Base-by-base conservation (phyloP, 2,329 filamentous ascomycete genomes). In the Biscogniauxia mediterranea region DNA sequence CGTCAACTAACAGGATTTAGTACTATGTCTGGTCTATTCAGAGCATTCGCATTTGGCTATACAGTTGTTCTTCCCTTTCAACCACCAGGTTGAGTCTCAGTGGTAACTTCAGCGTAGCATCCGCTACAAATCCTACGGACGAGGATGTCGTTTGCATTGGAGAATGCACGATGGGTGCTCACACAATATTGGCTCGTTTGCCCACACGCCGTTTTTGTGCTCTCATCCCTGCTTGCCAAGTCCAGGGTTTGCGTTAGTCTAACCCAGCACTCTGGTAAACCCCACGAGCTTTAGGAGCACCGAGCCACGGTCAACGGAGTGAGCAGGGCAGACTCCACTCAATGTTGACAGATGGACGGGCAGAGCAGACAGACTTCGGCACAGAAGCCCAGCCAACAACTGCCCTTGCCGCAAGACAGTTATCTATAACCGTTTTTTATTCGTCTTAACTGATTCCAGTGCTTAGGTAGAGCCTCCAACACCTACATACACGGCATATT, bases 231-330 rank as follows among this genome's bases (percentile, higher is more conserved):
- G 28, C n/a, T 49, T 57, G 62, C 52, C 52, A 54, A 54, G 52
- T 11, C 4, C 52, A 19, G 52, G 52, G 52, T 32, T 54, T 60
- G 60, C 62, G 57, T 51, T 60, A 58, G 56, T 57, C 53, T 21
- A 26, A 62, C 60, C 62, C 62, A 60, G 60, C 56, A 59, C 55
- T 51, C 51, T 61, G 52, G 52, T 25, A 7, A 13, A 28, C 4
- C 23, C 52, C 52, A 13, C 28, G 23, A 54, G 52, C 52, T 23
- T 54, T 52, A 21, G 23, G 19, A 15, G 50, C 50, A 52, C 50
- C 17, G 3, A 52, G 50, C 23, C 50, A 52, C 50, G 50, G 23
- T 52, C 38, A n/a, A 46, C 38, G 17, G 38, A 46, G 15, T n/a
- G 38, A 46, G 38, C 38, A 46, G 17, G 2, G 38, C 38, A 11